Percentiles rank a stretch among this genome's conserved stretches.
Conservation (phyloP, 2,329 filamentous ascomycete species). For the Ceratocystis eucalypticola region DNA sequence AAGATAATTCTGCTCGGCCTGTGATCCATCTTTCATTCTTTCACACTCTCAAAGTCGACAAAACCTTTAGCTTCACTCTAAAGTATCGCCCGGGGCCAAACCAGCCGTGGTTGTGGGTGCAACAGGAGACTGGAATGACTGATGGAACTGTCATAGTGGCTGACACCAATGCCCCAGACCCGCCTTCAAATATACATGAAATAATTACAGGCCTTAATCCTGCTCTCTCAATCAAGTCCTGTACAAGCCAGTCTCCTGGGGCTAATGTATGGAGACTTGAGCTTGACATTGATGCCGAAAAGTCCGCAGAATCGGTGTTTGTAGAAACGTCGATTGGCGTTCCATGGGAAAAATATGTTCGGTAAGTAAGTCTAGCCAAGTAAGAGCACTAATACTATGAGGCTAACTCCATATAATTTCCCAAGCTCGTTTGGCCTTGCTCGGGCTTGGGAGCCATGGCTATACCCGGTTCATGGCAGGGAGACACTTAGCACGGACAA, state of each 20-base stretch:
- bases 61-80: constrained; percentile 44
- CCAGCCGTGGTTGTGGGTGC: constrained; percentile 56
- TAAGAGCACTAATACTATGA: neutral
- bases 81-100: constrained; percentile 46
- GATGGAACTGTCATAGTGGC: constrained; percentile 51
- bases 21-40: constrained; percentile 13
- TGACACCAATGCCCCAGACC: constrained; percentile 23
- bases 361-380: constrained; percentile 30
- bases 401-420: neutral
- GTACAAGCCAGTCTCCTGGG: constrained; percentile 51
- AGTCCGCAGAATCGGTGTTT: constrained; percentile 43
- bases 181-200: constrained; percentile 34
- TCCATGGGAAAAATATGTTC: constrained; percentile 42
- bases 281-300: constrained; percentile 40
- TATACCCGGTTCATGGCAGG: constrained; percentile 75
- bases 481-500: constrained; percentile 54
- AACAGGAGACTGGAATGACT: constrained; percentile 46
- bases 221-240: constrained; percentile 39
- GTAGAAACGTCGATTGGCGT: constrained; percentile 46
- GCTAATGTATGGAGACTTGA: constrained; percentile 60
- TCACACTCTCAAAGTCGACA: constrained; percentile 4
- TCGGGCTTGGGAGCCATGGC: constrained; percentile 68
- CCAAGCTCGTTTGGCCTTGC: constrained; percentile 68
- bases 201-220: constrained; percentile 46
- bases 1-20: neutral